These are phyloP conservation scores for Coelastrella sp. DNA, from an alignment of 139 green algal genomes.

Conservation along the genomic window DNA sequence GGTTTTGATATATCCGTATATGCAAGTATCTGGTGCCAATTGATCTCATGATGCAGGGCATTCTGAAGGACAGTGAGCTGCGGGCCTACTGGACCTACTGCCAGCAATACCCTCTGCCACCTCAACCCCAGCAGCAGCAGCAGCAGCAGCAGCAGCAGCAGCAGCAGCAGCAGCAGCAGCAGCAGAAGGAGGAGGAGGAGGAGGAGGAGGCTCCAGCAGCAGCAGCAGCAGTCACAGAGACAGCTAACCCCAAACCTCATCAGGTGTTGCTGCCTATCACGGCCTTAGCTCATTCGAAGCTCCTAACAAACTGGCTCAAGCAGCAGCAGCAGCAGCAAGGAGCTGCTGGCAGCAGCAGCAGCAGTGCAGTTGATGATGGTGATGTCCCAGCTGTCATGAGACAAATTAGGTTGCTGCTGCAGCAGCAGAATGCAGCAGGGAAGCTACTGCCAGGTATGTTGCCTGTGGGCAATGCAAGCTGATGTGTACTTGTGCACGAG, in stretches of 20 bases:
- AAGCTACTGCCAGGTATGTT: constrained; percentile 23
- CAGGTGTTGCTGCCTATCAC: constrained; percentile 20
- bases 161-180: constrained; percentile 27
- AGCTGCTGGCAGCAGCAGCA: neutral
- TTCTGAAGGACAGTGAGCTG: constrained; percentile 4
- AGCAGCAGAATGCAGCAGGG: neutral
- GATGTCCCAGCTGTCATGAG: constrained; percentile 9
- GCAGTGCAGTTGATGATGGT: neutral
- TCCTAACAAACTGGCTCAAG: constrained; percentile 16
- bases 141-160: constrained; percentile 5
- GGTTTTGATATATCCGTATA: neutral
- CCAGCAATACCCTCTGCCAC: constrained; percentile 19
- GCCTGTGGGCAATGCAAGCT: neutral
- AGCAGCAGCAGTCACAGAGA: constrained; percentile 3
- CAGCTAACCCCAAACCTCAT: neutral
- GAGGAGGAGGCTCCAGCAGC: neutral
- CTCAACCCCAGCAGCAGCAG: constrained; percentile 9
- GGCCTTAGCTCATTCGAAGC: constrained; percentile 19
- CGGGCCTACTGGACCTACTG: constrained; percentile 18
- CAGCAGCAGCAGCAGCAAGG: constrained; percentile 30
- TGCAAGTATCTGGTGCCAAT: neutral
- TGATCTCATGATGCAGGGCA: neutral
- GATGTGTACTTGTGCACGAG: neutral
- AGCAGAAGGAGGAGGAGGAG: neutral
- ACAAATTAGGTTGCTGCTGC: neutral